Evolutionary conservation across 345 rosid species (phyloP), one percentile per base, ranked within the genome.

Genomic region (Mangifera indica): DNA sequence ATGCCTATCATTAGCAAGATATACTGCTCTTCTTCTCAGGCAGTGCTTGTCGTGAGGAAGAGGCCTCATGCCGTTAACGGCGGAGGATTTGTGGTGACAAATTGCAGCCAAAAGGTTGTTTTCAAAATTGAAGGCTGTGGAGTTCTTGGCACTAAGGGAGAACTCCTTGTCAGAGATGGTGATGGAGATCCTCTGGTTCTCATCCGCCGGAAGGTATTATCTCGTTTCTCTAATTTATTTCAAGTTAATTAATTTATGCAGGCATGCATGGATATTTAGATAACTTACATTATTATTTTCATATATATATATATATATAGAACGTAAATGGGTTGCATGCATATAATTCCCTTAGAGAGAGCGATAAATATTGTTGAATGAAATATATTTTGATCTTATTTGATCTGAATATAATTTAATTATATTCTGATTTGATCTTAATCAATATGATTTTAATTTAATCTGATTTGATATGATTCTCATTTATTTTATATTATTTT

Each of bases 51-150:
- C 21, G 92, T 94, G 32, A 77, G 98, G 74, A 81, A 83, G 71
- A 82, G 98, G 86, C 97, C 97, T 1, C 89, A 82, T 25, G 90
- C 79, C 4, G 85, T 84, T 21, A 84, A 75, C 17, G 97, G 98
- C 0, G 98, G 97, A 34, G 97, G 98, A n/a, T 87, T 94, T 40
- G 97, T 94, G 46, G 97, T 90, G 22, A 85, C 95, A 0, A 86
- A 94, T 77, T 80, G 72, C 74, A 71, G 65, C 81, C 95, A 90
- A 58, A 86, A 75, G 40, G 84, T 78, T 55, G 81, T 87, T 65
- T 93, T 91, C 80, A 82, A 85, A 67, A 90, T 89, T 8, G 96
- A 91, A 13, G 98, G 98, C 3, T 94, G 98, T 15, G 94, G 89
- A 18, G 87, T 88, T 73, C 80, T 86, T 11, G 98, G 97, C 17